These are phyloP conservation scores for Oryza punctata DNA, from an alignment of 176 grass and related monocot species.

Conservation along the genomic window DNA sequence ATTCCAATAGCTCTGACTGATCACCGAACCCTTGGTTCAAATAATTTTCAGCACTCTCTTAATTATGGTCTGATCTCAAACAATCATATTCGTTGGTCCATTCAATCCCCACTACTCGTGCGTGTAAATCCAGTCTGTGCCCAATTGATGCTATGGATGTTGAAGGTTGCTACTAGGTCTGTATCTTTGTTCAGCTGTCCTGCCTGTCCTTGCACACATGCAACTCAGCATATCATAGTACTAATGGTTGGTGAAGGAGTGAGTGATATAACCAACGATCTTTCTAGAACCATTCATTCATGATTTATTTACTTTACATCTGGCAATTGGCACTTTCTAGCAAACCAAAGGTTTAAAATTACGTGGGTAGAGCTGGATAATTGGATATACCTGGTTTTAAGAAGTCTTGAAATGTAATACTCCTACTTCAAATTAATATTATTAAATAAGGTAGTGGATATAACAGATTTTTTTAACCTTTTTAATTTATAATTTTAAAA, in stretches of 20 bases:
- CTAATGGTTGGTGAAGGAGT: neutral
- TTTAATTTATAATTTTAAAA: no score
- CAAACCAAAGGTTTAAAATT: neutral
- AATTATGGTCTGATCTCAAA: slow-evolving; percentile 26
- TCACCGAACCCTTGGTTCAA: slow-evolving; percentile 35
- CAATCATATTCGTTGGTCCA: slow-evolving; percentile 28
- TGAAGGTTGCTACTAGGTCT: slow-evolving; percentile 26
- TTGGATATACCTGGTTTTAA: neutral
- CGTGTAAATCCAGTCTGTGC: slow-evolving; percentile 37
- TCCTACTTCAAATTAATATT: neutral
- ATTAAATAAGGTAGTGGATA: neutral
- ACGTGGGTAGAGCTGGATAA: no score
- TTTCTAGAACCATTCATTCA: slow-evolving; percentile 18
- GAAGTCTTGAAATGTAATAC: neutral
- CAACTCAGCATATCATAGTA: neutral
- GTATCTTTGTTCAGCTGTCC: slow-evolving; percentile 30
- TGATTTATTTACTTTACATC: slow-evolving; percentile 19
- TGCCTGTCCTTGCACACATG: slow-evolving; percentile 29
- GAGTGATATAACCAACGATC: slow-evolving; percentile 27
- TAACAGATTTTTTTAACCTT: no score
- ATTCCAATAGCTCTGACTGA: slow-evolving; percentile 15
- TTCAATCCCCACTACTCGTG: slow-evolving; percentile 28
- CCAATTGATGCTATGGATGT: slow-evolving; percentile 31
- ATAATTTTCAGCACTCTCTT: slow-evolving; percentile 30
- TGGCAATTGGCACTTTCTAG: slow-evolving; percentile 1